Evolutionary conservation across 176 grass and related monocot genomes (phyloP).

Genomic region (Oryza glaberrima): DNA sequence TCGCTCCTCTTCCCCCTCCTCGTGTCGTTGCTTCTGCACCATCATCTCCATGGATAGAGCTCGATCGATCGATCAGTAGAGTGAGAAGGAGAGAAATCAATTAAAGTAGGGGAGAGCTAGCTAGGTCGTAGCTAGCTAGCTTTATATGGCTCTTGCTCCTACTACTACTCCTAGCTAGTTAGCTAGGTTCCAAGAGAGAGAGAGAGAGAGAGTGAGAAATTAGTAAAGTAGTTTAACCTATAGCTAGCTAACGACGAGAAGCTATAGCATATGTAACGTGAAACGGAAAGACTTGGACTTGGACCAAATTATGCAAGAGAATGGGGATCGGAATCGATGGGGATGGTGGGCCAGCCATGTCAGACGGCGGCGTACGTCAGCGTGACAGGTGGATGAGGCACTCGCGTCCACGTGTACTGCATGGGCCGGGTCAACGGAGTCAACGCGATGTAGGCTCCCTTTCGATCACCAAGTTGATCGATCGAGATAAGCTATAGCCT

Average conservation of each 20-base stretch:
- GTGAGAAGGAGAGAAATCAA: no score
- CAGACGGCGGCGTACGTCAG: slow-evolving; percentile 20
- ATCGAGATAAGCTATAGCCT: no score
- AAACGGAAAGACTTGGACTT: slow-evolving; percentile 45
- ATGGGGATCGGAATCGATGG: no score
- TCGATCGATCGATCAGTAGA: not conserved
- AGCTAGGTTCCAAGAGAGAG: not conserved
- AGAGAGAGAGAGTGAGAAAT: no score
- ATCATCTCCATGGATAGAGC: slow-evolving; percentile 9
- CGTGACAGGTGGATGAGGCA: slow-evolving; percentile 22
- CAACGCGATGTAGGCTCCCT: not conserved
- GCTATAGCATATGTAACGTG: slow-evolving; percentile 20
- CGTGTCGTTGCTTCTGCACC: slow-evolving; percentile 1
- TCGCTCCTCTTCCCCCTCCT: not conserved
- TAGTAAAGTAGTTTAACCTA: no score
- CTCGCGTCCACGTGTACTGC: slow-evolving; percentile 23
- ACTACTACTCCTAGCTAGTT: not conserved
- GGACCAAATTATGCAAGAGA: slow-evolving; percentile 1
- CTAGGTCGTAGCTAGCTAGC: not conserved
- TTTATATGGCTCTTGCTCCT: not conserved
- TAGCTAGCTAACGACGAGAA: no score
- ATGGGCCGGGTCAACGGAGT: not conserved
- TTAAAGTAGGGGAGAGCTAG: not conserved
- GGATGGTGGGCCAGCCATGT: not conserved
- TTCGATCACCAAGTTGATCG: no score